Evolutionary conservation across 306 rosid genomes (phyloP).

Genomic region (Cicer arietinum): DNA sequence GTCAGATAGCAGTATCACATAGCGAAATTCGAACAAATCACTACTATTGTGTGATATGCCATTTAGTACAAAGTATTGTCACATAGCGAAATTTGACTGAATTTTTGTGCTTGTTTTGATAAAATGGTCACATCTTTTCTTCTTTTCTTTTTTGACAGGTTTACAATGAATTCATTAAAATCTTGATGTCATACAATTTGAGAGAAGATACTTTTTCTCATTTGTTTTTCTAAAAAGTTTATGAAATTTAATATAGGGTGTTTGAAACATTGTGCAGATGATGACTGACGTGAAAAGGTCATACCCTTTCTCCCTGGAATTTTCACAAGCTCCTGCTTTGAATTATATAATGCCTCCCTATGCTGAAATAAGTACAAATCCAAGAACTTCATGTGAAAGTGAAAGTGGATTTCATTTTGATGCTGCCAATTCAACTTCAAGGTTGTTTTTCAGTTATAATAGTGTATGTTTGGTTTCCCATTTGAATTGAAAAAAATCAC

Average conservation of each 20-base stretch:
- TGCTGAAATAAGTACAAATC: slow-evolving; percentile 56
- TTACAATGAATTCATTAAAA: slow-evolving; percentile 16
- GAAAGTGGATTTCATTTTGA: slow-evolving; percentile 49
- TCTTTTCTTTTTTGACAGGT: background rate
- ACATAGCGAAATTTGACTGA: background rate
- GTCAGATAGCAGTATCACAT: too few species aligned
- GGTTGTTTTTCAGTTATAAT: slow-evolving; percentile 50
- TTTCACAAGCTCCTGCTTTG: slow-evolving; percentile 51
- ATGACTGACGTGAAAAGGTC: slow-evolving; percentile 72
- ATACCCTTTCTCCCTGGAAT: slow-evolving; percentile 62
- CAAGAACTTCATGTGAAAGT: slow-evolving; percentile 38
- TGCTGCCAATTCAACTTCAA: slow-evolving; percentile 46
- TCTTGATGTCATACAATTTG: slow-evolving; percentile 6
- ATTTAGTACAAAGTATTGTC: too few species aligned
- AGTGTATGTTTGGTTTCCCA: too few species aligned
- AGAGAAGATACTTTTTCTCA: background rate
- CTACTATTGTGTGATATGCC: too few species aligned
- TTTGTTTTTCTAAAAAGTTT: background rate
- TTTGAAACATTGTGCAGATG: slow-evolving; percentile 56
- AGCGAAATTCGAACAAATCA: too few species aligned
- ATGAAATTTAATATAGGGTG: background rate
- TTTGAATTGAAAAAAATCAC: too few species aligned
- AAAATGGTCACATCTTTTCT: slow-evolving; percentile 8
- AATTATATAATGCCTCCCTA: slow-evolving; percentile 48
- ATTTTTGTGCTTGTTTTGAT: slow-evolving; percentile 9